phyloP scores from a whole-genome alignment of 306 rosid species.

The Delonix regia region DNA sequence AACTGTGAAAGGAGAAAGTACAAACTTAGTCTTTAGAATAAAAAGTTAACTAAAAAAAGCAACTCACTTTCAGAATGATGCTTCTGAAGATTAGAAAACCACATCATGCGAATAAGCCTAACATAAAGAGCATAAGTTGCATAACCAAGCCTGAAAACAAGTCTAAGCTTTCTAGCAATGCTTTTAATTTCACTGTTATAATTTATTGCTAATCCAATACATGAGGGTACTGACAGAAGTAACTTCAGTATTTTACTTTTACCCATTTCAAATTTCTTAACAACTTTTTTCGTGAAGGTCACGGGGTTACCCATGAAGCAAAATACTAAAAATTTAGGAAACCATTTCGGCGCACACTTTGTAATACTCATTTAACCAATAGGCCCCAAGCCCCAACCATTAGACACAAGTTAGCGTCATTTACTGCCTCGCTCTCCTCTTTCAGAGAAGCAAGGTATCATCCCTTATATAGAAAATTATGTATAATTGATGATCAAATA shows the following conservation, averaged over 20 bases:
- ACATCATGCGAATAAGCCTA: conserved; percentile 25
- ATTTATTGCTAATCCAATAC: not conserved
- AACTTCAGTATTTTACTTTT: not conserved
- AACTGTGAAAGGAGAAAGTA: conserved; percentile 30
- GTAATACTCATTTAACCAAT: not conserved
- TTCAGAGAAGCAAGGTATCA: conserved; percentile 1
- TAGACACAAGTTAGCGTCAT: conserved; percentile 4
- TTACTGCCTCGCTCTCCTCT: conserved; percentile 7
- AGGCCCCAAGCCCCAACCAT: conserved; percentile 11
- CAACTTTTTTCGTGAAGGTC: not conserved
- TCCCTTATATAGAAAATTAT: not conserved
- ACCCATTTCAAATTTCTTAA: not conserved
- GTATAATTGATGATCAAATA: not conserved
- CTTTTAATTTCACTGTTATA: not conserved
- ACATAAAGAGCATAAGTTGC: conserved; percentile 13
- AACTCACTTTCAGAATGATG: conserved; percentile 21
- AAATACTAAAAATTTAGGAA: conserved; percentile 5
- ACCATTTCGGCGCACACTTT: not conserved
- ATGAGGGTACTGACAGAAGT: not conserved
- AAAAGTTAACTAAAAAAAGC: conserved; percentile 33
- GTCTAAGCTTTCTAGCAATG: conserved; percentile 20
- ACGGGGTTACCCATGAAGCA: not conserved
- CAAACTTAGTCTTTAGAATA: conserved; percentile 2
- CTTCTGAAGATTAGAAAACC: conserved; percentile 32
- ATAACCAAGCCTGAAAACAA: conserved; percentile 7